Base-by-base conservation (phyloP, 805 yeast genomes). In the Brettanomyces naardenensis region DNA sequence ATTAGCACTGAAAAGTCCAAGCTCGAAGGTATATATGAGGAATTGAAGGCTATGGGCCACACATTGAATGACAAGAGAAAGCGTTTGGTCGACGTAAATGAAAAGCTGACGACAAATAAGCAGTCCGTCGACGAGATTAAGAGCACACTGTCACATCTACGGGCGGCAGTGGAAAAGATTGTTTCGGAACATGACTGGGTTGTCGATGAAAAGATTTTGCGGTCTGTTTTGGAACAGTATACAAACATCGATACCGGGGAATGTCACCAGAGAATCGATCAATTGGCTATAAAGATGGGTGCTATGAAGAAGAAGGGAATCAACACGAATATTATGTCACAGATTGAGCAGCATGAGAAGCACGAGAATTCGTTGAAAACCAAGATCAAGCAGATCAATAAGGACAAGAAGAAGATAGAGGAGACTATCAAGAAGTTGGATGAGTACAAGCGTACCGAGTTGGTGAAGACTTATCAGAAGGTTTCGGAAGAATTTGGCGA, bases 341-440 rank as follows among this genome's bases (percentile, higher is more conserved):
- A 83, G 83, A 85, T 87, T 44, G 96, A 88, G 51, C 86, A 78
- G 47, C 94, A 86, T 20, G 95, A 88, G 55, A 87, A 82, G 68
- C 86, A 87, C 54, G 97, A 88, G 53, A 56, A 68, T 6, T 69
- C 89, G 4, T 67, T 90, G 51, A 80, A 75, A 47, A 70, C 74
- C 6, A 88, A 86, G 89, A 82, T 90, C 45, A 73, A 69, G 44
- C 87, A 95, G 4, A 87, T 89, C 47, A 94, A 84, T 49, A 83
- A 78, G 59, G 97, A 90, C 59, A 88, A 88, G 60, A 61, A 77
- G 9, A 90, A 90, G 65, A 89, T 92, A 48, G 89, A 82, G 49
- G 89, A 85, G 46, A 89, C 97, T 0, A 80, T 92, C 31, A 71
- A 68, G 6, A 85, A 86, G 37, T 69, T 92, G 47, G 88, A 90